Base-by-base conservation (phyloP, 2,329 filamentous ascomycete species). In the Xylariaceae sp. region DNA sequence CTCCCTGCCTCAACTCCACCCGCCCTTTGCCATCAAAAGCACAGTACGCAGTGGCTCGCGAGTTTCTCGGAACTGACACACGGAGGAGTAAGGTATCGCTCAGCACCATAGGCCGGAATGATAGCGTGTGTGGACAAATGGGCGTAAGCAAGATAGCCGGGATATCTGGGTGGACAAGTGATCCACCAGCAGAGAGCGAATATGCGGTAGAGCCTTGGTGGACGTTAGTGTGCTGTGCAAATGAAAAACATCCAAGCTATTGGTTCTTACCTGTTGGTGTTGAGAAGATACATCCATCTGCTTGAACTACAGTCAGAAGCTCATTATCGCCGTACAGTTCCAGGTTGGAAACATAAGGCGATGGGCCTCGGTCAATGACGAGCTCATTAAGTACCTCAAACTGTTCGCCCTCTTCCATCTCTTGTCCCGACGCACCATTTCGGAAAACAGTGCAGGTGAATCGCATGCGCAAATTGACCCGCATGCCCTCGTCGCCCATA, bases 321-420 rank as follows among this genome's bases (percentile, higher is more conserved):
- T 95, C 90, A 64, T 95, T 88, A 66, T 99, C 94, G 55, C 91
- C 94, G 67, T 95, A 97, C 11, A 99, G 78, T 72, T 99, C 94
- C 36, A 99, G 78, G 71, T 96, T 95, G 39, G 92, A 97, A 51
- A 99, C 92, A 66, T 97, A 99, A 17, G 92, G 91, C 14, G 89
- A 95, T 63, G 94, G 94, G 56, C 94, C 94, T 52, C 94, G 89
- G 72, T 99, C 94, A 62, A 99, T 97, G 68, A 99, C 92, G 45
- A 99, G 84, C 73, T 99, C 94, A 71, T 99, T 99, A 57, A 99
- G 83, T 17, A 99, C 92, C 72, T 99, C 94, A 57, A 96, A 97
- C 63, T 96, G 91, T 72, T 97, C 92, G 40, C 87, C 89, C 69
- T 96, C 91, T 60, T 94, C 86, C 58, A 86, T 80, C 36, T 83